Percentiles rank a stretch among this genome's conserved stretches.
Evolutionary conservation across 148 eudicot genomes (phyloP).

Genomic region (Vaccinium darrowii): DNA sequence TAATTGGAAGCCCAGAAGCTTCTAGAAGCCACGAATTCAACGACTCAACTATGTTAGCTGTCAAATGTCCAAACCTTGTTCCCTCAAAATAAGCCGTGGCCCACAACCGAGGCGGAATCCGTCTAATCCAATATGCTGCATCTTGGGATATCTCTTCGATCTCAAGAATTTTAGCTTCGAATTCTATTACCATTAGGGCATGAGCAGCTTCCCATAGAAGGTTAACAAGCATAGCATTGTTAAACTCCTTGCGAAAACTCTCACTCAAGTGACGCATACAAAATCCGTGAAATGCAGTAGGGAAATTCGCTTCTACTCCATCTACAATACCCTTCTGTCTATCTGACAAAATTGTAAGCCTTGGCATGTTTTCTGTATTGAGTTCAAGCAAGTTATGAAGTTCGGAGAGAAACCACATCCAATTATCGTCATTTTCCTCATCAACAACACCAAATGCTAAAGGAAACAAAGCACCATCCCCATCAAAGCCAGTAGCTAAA

Average conservation of each 20-base stretch:
- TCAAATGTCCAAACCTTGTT: constrained; percentile 54
- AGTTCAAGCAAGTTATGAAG: constrained; percentile 48
- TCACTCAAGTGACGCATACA: constrained; percentile 61
- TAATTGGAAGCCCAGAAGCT: constrained; percentile 55
- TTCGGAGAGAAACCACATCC: constrained; percentile 70
- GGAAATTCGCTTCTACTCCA: constrained; percentile 54
- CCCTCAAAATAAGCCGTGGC: constrained; percentile 65
- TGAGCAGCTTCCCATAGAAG: constrained; percentile 62
- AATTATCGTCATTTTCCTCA: constrained; percentile 58
- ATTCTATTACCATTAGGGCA: constrained; percentile 41
- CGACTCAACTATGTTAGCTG: constrained; percentile 48
- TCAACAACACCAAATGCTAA: constrained; percentile 64
- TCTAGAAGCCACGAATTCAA: constrained; percentile 47
- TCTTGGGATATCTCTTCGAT: constrained; percentile 50
- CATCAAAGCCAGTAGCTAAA: constrained; percentile 59
- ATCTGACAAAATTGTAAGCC: constrained; percentile 58
- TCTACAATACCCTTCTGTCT: constrained; percentile 52
- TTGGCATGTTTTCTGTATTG: constrained; percentile 62
- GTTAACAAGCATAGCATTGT: constrained; percentile 36
- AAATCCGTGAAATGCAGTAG: constrained; percentile 59
- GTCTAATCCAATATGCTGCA: constrained; percentile 52
- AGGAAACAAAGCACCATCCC: constrained; percentile 59
- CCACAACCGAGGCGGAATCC: constrained; percentile 58
- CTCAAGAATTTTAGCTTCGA: constrained; percentile 43
- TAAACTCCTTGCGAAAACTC: constrained; percentile 51